phyloP scores from a whole-genome alignment of 768 basidiomycete species.

The Mycena venus region DNA sequence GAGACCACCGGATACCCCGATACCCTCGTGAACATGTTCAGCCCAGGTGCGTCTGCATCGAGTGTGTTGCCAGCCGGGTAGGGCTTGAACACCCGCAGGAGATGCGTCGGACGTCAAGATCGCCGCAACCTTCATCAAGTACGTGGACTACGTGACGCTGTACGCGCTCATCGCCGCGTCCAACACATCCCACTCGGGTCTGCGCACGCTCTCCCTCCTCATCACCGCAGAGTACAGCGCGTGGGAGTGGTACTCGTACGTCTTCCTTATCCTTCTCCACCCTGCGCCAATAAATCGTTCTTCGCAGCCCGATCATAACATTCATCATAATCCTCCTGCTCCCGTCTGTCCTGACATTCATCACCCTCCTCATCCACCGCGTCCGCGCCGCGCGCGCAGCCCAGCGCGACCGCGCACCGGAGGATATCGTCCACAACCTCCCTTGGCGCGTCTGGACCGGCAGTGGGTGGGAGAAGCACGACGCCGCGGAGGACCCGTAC shows the following conservation, averaged over 20 bases:
- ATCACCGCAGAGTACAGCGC: conserved; percentile 85
- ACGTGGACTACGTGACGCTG: conserved; percentile 82
- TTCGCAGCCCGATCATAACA: conserved; percentile 81
- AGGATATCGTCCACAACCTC: conserved; percentile 81
- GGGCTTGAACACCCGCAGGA: conserved; percentile 56
- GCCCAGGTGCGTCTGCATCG: conserved; percentile 71
- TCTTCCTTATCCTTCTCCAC: conserved; percentile 17
- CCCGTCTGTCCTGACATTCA: conserved; percentile 89
- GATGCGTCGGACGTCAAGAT: conserved; percentile 90
- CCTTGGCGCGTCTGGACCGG: conserved; percentile 91
- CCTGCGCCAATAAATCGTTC: conserved; percentile 16
- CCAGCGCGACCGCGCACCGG: conserved; percentile 86
- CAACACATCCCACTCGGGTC: conserved; percentile 84
- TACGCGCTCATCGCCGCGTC: conserved; percentile 77
- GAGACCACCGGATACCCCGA: conserved; percentile 77
- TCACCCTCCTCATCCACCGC: conserved; percentile 91
- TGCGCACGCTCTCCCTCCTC: conserved; percentile 80
- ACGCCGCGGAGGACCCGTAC: conserved; percentile 53
- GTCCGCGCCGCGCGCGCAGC: conserved; percentile 87
- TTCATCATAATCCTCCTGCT: conserved; percentile 91
- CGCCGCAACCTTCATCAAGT: conserved; percentile 90
- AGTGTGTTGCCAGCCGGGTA: background rate
- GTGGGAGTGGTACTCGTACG: conserved; percentile 95
- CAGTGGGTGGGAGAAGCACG: conserved; percentile 84
- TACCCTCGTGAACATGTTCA: conserved; percentile 91